Conservation (phyloP, 2,329 filamentous ascomycete species). For the Trichothecium sympodiale region DNA sequence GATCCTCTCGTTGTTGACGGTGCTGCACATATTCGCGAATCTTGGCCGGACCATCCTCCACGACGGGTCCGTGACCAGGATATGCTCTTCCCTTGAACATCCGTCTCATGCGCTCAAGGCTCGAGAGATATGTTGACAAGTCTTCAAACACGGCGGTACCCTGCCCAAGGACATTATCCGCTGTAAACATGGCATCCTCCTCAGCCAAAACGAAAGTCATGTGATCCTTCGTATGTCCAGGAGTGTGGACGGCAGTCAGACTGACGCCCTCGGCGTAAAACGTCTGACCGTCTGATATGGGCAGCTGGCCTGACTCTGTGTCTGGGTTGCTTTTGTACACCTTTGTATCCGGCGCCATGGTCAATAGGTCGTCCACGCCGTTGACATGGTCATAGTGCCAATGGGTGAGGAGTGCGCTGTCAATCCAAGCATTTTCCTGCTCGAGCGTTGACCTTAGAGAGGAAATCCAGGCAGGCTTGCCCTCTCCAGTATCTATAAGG, state of each 20-base stretch:
- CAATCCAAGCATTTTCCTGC: constrained; percentile 57
- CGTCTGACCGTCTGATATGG: constrained; percentile 36
- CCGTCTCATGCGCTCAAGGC: constrained; percentile 56
- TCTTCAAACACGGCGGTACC: constrained; percentile 81
- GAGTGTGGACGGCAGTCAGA: constrained; percentile 49
- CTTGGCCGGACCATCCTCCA: constrained; percentile 60
- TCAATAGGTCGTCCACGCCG: constrained; percentile 60
- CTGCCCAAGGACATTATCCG: constrained; percentile 80
- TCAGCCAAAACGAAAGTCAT: constrained; percentile 68
- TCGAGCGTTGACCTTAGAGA: constrained; percentile 53
- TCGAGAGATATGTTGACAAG: constrained; percentile 55
- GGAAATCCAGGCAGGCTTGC: constrained; percentile 60
- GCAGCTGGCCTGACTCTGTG: constrained; percentile 27
- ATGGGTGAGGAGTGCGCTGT: constrained; percentile 71
- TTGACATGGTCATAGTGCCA: constrained; percentile 84
- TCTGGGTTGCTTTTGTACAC: constrained; percentile 57
- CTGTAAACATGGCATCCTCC: constrained; percentile 77
- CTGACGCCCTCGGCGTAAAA: constrained; percentile 52
- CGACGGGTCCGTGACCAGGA: constrained; percentile 75
- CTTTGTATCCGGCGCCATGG: constrained; percentile 48
- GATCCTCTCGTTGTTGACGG: constrained; percentile 65
- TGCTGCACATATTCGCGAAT: constrained; percentile 79
- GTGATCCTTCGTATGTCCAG: constrained; percentile 72
- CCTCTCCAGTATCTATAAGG: constrained; percentile 85
- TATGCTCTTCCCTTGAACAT: constrained; percentile 63